Conservation (phyloP, 31 red algal species). For the Odonthalia washingtoniensis region DNA sequence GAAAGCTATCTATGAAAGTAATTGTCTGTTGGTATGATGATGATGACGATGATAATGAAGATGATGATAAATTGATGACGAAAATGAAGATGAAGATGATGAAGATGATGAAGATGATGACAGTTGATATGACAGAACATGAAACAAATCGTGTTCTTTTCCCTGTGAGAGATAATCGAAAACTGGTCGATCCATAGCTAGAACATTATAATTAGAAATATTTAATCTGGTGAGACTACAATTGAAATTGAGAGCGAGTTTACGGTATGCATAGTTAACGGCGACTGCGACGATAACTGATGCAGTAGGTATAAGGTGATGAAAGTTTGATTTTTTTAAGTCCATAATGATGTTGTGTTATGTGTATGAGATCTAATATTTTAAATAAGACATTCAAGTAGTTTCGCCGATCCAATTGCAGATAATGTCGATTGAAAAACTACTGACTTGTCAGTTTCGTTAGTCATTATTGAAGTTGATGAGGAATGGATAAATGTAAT, state of each 20-base stretch:
- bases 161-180: constrained; percentile 39
- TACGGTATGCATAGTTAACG: constrained; percentile 73
- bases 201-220: constrained; percentile 53
- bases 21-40: background rate
- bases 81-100: too few relatives aligned
- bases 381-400: too few relatives aligned
- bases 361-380: background rate
- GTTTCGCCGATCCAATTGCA: background rate
- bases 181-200: constrained; percentile 57
- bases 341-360: background rate
- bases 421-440: background rate
- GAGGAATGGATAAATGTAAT: background rate
- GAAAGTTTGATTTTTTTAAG: background rate
- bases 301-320: background rate
- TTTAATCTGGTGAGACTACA: constrained; percentile 59
- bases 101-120: background rate
- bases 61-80: too few relatives aligned
- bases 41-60: too few relatives aligned
- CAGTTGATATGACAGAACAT: background rate
- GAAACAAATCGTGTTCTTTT: constrained; percentile 48
- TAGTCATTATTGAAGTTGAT: background rate
- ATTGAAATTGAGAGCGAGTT: constrained; percentile 76
- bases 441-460: background rate
- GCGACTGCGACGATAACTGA: constrained; percentile 24
- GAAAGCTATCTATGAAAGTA: background rate